A percentile compares a stretch with the other conserved stretches of the same genome.
phyloP scores from a whole-genome alignment of 495 filamentous ascomycete species.

The Neurospora intermedia region DNA sequence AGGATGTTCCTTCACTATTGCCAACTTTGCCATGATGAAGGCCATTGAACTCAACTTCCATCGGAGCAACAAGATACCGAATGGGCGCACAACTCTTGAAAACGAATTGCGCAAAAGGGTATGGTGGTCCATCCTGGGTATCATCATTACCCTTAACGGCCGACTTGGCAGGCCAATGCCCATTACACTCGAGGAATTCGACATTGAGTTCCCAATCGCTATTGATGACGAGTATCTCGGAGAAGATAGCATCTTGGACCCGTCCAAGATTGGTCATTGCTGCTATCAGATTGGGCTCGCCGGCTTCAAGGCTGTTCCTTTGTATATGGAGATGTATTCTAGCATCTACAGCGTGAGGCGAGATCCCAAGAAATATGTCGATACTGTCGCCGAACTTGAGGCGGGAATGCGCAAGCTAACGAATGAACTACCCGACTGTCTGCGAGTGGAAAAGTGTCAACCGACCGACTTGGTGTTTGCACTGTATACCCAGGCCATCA shows the following conservation, averaged over 20 bases:
- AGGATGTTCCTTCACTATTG: slow-evolving; percentile 55
- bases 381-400: slow-evolving; percentile 52
- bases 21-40: slow-evolving; percentile 46
- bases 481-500: slow-evolving; percentile 36
- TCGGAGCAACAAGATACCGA: slow-evolving; percentile 50
- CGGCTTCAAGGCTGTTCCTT: slow-evolving; percentile 45
- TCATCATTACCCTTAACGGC: slow-evolving; percentile 55
- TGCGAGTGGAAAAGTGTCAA: slow-evolving; percentile 37
- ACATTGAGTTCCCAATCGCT: slow-evolving; percentile 60
- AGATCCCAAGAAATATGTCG: slow-evolving; percentile 47
- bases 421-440: slow-evolving; percentile 45
- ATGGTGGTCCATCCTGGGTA: slow-evolving; percentile 58
- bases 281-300: slow-evolving; percentile 53
- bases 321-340: slow-evolving; percentile 60
- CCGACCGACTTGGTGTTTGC: slow-evolving; percentile 42
- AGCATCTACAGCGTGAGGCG: slow-evolving; percentile 57
- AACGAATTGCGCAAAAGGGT: slow-evolving; percentile 67
- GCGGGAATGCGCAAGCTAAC: slow-evolving; percentile 25
- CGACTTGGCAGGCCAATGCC: slow-evolving; percentile 69
- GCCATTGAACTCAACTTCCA: slow-evolving; percentile 66
- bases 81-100: slow-evolving; percentile 46
- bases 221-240: slow-evolving; percentile 56
- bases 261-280: slow-evolving; percentile 44
- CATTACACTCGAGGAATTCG: slow-evolving; percentile 57
- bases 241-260: slow-evolving; percentile 39